phyloP scores from a whole-genome alignment of 2,329 filamentous ascomycete species.

The Pyricularia pennisetigena region DNA sequence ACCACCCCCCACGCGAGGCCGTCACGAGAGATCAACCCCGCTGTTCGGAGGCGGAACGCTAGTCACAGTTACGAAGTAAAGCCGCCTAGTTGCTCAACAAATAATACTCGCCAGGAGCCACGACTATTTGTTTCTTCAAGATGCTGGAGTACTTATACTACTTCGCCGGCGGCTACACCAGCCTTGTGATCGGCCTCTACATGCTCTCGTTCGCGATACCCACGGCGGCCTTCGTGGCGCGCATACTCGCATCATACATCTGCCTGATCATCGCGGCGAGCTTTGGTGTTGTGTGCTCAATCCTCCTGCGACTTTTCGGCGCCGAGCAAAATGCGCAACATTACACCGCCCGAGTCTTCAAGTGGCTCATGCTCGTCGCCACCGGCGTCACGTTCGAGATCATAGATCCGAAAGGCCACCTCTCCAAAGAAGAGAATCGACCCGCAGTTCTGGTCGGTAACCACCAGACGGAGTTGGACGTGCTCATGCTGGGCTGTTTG shows the following conservation, averaged over 20 bases:
- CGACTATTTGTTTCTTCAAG: background rate
- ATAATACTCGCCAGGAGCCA: background rate
- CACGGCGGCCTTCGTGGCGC: conserved; percentile 57
- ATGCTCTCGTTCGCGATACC: conserved; percentile 48
- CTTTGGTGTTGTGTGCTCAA: conserved; percentile 69
- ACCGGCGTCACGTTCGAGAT: conserved; percentile 74
- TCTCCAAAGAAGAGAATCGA: conserved; percentile 44
- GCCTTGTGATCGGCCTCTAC: conserved; percentile 47
- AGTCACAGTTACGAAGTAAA: conserved; percentile 4
- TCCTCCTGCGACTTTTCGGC: conserved; percentile 60
- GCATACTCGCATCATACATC: conserved; percentile 56
- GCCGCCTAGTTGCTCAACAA: background rate
- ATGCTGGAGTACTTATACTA: conserved; percentile 24
- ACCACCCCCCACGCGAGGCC: background rate
- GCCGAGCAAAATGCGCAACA: conserved; percentile 75
- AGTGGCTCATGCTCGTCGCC: conserved; percentile 62
- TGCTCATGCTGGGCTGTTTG: conserved; percentile 78
- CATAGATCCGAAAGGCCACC: conserved; percentile 53
- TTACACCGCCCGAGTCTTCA: conserved; percentile 70
- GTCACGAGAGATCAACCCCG: background rate
- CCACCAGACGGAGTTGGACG: conserved; percentile 93
- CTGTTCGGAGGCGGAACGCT: background rate
- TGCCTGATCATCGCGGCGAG: conserved; percentile 48
- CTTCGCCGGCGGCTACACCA: conserved; percentile 40
- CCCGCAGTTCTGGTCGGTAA: conserved; percentile 90